These are phyloP conservation scores for Thraustochytrium sp. DNA, from an alignment of 352 stramenopile genomes.

Conservation along the genomic window DNA sequence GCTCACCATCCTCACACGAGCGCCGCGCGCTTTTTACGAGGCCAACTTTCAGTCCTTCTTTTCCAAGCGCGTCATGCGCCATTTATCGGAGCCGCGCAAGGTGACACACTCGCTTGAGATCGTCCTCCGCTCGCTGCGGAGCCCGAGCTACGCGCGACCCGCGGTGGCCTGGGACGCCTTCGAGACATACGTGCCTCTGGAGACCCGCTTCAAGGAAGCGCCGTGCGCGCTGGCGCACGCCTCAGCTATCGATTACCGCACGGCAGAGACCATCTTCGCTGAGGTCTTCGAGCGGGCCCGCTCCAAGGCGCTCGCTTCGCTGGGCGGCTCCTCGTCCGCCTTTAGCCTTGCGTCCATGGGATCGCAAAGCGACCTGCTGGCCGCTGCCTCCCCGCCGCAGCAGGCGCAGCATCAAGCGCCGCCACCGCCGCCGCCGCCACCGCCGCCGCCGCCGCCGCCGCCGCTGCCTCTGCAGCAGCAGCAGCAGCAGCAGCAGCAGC, in stretches of 20 bases:
- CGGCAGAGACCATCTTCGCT: slow-evolving; percentile 15
- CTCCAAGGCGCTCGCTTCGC: not conserved
- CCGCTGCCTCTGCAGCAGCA: too few species aligned
- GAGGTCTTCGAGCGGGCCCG: slow-evolving; percentile 28
- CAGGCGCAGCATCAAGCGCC: too few species aligned
- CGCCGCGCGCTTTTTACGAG: not conserved
- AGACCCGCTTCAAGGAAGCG: not conserved
- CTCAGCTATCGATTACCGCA: not conserved
- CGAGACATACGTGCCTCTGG: not conserved
- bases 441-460: too few species aligned
- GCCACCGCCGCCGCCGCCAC: too few species aligned
- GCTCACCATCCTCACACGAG: not conserved
- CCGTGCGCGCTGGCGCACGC: not conserved
- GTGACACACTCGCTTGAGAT: slow-evolving; percentile 36
- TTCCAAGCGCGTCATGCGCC: not conserved
- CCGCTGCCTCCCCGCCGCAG: too few species aligned
- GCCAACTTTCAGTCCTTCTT: slow-evolving; percentile 25
- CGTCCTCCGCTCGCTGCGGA: slow-evolving; percentile 9
- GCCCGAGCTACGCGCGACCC: not conserved
- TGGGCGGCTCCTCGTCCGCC: not conserved
- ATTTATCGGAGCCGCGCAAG: slow-evolving; percentile 30
- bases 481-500: too few species aligned
- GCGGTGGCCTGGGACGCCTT: slow-evolving; percentile 4
- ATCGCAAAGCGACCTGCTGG: too few species aligned
- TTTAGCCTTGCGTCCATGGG: not conserved